These are phyloP conservation scores for Phoenix roebelenii DNA, from an alignment of 176 grass and related monocot species.

Conservation along the genomic window DNA sequence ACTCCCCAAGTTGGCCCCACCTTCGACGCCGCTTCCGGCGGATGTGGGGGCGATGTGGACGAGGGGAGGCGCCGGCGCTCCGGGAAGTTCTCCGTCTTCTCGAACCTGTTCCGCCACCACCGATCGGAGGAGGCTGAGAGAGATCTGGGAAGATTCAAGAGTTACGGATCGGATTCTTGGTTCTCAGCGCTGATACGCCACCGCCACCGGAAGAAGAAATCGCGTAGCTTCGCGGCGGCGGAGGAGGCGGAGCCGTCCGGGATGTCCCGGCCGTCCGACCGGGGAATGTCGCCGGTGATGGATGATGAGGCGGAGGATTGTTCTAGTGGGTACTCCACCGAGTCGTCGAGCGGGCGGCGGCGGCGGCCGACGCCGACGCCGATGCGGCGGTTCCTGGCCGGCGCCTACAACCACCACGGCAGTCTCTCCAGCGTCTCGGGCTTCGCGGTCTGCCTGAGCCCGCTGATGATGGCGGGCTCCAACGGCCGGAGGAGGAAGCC, in stretches of 20 bases:
- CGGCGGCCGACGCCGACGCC: constrained; percentile 58
- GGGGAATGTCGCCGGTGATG: constrained; percentile 48
- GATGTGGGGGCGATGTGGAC: no score
- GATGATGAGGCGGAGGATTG: background rate
- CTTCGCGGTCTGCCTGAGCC: constrained; percentile 17
- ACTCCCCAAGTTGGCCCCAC: no score
- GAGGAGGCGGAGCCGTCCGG: background rate
- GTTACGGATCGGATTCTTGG: constrained; percentile 46
- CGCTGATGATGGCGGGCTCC: background rate
- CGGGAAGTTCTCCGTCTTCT: constrained; percentile 44
- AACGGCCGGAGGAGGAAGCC: background rate
- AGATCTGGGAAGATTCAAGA: background rate
- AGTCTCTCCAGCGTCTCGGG: background rate
- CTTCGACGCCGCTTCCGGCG: constrained; percentile 22
- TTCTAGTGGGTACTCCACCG: constrained; percentile 26
- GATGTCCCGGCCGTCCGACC: constrained; percentile 34
- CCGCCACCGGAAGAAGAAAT: constrained; percentile 17
- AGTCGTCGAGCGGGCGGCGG: constrained; percentile 27
- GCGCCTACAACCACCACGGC: constrained; percentile 21
- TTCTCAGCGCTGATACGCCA: constrained; percentile 46
- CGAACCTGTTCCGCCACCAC: constrained; percentile 46
- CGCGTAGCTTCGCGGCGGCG: background rate
- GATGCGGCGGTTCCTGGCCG: constrained; percentile 31
- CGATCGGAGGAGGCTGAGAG: constrained; percentile 18
- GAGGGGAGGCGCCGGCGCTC: no score